Evolutionary conservation across 352 stramenopile species (phyloP).

Genomic region (Phytophthora palmivora): DNA sequence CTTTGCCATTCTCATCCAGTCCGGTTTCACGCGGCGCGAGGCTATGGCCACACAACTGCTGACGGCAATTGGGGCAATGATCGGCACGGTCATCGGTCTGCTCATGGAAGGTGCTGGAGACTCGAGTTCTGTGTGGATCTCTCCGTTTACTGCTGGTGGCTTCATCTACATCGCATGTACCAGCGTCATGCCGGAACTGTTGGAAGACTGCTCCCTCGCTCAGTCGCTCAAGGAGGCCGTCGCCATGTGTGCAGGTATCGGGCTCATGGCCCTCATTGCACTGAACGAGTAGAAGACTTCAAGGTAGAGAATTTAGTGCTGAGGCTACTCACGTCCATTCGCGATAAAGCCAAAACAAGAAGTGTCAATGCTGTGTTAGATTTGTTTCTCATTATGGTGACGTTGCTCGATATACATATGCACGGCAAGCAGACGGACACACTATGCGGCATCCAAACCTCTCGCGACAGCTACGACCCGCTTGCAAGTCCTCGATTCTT

Average conservation of each 20-base stretch:
- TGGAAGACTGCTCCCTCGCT: slow-evolving; percentile 83
- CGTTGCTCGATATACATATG: slow-evolving; percentile 33
- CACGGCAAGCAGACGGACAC: slow-evolving; percentile 16
- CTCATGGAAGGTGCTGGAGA: slow-evolving; percentile 76
- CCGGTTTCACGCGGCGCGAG: slow-evolving; percentile 88
- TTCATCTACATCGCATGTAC: slow-evolving; percentile 94
- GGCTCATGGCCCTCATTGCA: slow-evolving; percentile 83
- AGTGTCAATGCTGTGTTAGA: slow-evolving; percentile 36
- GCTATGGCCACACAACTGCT: slow-evolving; percentile 92
- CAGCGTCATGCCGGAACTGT: slow-evolving; percentile 92
- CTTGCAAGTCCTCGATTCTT: slow-evolving; percentile 14
- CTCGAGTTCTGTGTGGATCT: slow-evolving; percentile 81
- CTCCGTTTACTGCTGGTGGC: slow-evolving; percentile 86
- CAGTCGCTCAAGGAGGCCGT: slow-evolving; percentile 76
- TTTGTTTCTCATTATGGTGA: slow-evolving; percentile 27
- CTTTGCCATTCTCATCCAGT: slow-evolving; percentile 93
- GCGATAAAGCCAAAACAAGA: slow-evolving; percentile 7
- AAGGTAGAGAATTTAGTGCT: slow-evolving; percentile 7
- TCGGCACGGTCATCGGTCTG: slow-evolving; percentile 88
- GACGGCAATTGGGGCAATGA: slow-evolving; percentile 92
- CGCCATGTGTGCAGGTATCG: slow-evolving; percentile 75
- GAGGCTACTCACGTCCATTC: neutral
- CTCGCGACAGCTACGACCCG: slow-evolving; percentile 22
- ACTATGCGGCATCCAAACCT: slow-evolving; percentile 7
- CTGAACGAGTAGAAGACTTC: slow-evolving; percentile 57